A percentile compares a stretch with the other conserved stretches of the same genome.
Conservation (phyloP, 108 stramenopile genomes). For the Thalassiosira profunda region DNA sequence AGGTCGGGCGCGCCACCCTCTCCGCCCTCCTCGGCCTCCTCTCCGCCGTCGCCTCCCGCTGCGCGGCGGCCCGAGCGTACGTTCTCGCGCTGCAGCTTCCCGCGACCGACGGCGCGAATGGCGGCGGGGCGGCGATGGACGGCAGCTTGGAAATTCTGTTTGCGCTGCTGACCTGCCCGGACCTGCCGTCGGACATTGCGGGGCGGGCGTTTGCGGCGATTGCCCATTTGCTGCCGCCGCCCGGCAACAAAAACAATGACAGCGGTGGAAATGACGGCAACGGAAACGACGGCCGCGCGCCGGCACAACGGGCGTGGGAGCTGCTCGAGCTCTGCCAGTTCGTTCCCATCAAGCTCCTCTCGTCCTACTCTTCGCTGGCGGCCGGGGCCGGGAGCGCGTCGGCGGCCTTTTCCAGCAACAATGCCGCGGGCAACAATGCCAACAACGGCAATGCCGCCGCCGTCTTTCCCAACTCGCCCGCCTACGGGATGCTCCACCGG, state of each 20-base stretch:
- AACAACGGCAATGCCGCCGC: conserved; percentile 12
- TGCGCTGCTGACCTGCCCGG: conserved; percentile 57
- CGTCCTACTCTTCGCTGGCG: conserved; percentile 53
- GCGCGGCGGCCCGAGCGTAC: conserved; percentile 41
- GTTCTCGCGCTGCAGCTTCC: conserved; percentile 62
- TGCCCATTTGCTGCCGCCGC: conserved; percentile 62
- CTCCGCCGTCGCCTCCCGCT: conserved; percentile 62
- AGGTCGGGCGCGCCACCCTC: conserved; percentile 43
- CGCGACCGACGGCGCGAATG: conserved; percentile 9
- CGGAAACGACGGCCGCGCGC: no score
- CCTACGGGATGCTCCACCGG: conserved; percentile 77
- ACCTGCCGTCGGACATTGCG: conserved; percentile 57
- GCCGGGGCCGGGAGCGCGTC: conserved; percentile 20
- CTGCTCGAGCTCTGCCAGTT: conserved; percentile 75
- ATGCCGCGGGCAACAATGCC: conserved; percentile 5
- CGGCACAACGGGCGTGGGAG: conserved; percentile 72
- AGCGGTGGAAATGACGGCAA: conserved; percentile 15
- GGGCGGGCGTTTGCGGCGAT: conserved; percentile 77
- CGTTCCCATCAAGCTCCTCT: conserved; percentile 65
- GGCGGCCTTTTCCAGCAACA: conserved; percentile 13
- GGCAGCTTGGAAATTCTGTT: conserved; percentile 72
- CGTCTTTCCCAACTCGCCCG: conserved; percentile 41
- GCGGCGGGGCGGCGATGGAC: conserved; percentile 42
- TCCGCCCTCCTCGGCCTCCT: conserved; percentile 60
- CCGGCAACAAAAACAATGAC: background rate